A percentile compares a stretch with the other conserved stretches of the same genome.
Evolutionary conservation across 192 early-diverging fungal genomes (phyloP).

Genomic region (Coemansia sp.): DNA sequence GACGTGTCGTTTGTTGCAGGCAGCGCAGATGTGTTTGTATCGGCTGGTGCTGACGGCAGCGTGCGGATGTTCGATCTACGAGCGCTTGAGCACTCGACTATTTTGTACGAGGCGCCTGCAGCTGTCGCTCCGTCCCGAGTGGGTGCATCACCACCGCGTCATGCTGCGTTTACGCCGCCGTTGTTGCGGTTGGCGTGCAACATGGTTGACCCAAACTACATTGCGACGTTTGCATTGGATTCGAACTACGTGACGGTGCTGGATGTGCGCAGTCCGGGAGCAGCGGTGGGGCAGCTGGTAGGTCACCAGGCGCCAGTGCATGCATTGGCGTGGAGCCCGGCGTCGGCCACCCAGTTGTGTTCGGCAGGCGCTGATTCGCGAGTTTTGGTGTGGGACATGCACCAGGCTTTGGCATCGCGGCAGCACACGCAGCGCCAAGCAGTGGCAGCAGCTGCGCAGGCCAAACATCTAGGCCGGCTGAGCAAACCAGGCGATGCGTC

Average conservation of each 20-base stretch:
- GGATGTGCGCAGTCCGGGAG: conserved; percentile 87
- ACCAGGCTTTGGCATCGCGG: conserved; percentile 45
- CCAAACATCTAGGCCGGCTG: conserved; percentile 44
- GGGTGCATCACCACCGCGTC: conserved; percentile 4
- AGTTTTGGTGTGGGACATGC: conserved; percentile 92
- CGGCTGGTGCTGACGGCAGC: conserved; percentile 96
- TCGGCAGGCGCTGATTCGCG: conserved; percentile 88
- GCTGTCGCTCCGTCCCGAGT: conserved; percentile 28
- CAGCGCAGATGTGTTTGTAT: conserved; percentile 86
- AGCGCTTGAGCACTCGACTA: conserved; percentile 94
- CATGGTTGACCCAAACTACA: conserved; percentile 82
- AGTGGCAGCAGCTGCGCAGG: conserved; percentile 38
- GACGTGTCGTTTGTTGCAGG: conserved; percentile 93
- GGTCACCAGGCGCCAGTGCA: conserved; percentile 79
- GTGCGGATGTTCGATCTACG: conserved; percentile 98
- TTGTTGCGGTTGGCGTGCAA: conserved; percentile 88
- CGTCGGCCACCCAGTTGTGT: conserved; percentile 72
- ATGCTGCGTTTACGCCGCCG: conserved; percentile 52
- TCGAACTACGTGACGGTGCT: conserved; percentile 78
- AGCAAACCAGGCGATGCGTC: conserved; percentile 15
- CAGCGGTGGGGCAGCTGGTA: conserved; percentile 77
- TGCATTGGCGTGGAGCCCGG: conserved; percentile 85
- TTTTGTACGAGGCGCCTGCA: conserved; percentile 86
- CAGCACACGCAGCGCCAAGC: conserved; percentile 49
- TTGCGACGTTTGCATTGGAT: conserved; percentile 89